phyloP scores from a whole-genome alignment of 495 filamentous ascomycete genomes.

The Tuber aestivum region DNA sequence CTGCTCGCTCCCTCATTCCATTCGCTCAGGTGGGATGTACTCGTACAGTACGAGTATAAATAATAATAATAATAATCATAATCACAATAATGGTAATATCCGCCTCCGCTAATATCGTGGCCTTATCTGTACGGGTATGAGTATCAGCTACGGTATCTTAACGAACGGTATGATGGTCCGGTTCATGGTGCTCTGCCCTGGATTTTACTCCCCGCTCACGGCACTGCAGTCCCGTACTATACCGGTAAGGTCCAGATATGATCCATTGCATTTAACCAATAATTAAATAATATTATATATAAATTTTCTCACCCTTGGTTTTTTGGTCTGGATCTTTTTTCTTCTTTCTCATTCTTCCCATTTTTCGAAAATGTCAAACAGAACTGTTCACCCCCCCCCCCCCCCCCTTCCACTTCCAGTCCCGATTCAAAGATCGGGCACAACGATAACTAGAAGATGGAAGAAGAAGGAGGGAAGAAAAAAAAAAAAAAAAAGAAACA shows the following conservation, averaged over 20 bases:
- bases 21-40: not conserved
- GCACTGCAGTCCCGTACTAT: not conserved
- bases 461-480: not conserved
- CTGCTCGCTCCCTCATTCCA: not conserved
- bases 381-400: not conserved
- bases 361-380: not conserved
- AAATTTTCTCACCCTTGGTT: not conserved
- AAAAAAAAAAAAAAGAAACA: not conserved
- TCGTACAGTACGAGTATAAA: too few species aligned
- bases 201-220: not conserved
- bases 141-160: too few species aligned
- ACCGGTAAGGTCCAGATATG: not conserved
- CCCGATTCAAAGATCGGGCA: not conserved
- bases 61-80: too few species aligned
- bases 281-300: not conserved
- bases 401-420: not conserved
- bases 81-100: too few species aligned
- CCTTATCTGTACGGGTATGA: not conserved
- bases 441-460: not conserved
- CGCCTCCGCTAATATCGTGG: not conserved
- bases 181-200: not conserved
- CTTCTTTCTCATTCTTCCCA: not conserved
- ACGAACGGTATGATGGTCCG: not conserved
- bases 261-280: conserved; percentile 1
- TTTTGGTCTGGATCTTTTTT: not conserved